phyloP scores from a whole-genome alignment of 2,329 filamentous ascomycete genomes.

The Penicillium sp. region DNA sequence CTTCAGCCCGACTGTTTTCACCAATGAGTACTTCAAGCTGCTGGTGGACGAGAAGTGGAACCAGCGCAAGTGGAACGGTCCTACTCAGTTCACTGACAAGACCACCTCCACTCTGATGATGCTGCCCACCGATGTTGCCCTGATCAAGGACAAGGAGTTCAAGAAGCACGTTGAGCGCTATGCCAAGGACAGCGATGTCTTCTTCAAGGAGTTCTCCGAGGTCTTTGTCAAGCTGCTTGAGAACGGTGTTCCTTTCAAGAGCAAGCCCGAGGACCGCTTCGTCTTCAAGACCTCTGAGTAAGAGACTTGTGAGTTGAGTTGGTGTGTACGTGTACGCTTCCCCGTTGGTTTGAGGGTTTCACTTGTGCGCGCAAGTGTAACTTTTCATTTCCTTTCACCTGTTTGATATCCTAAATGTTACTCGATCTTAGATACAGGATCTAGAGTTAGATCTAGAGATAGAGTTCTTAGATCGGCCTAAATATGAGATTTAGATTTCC shows the following conservation, averaged over 20 bases:
- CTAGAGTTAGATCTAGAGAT: background rate
- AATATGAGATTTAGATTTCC: constrained; percentile 9
- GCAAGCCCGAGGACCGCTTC: constrained; percentile 61
- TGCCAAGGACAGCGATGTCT: constrained; percentile 83
- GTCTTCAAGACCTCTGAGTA: constrained; percentile 63
- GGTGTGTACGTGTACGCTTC: constrained; percentile 6
- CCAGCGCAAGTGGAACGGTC: constrained; percentile 88
- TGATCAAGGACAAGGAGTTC: constrained; percentile 88
- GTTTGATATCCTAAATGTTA: constrained; percentile 14
- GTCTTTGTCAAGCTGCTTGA: constrained; percentile 84
- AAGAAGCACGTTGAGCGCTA: constrained; percentile 79
- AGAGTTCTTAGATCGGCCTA: constrained; percentile 11
- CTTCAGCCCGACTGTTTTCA: constrained; percentile 86
- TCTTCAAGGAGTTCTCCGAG: constrained; percentile 90
- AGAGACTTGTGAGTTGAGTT: background rate
- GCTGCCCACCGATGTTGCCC: constrained; percentile 87
- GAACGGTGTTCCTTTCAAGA: constrained; percentile 85
- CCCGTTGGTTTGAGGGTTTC: background rate
- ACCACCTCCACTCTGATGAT: constrained; percentile 91
- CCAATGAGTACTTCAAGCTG: constrained; percentile 92
- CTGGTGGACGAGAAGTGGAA: constrained; percentile 91
- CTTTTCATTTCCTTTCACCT: constrained; percentile 3
- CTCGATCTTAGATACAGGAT: constrained; percentile 5
- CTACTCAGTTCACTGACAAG: constrained; percentile 87
- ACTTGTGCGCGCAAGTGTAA: constrained; percentile 7